Percentiles rank a stretch among this genome's conserved stretches.
phyloP scores from a whole-genome alignment of 1,139 yeast genomes.

The Hemisphaericaspora lyxosophila region DNA sequence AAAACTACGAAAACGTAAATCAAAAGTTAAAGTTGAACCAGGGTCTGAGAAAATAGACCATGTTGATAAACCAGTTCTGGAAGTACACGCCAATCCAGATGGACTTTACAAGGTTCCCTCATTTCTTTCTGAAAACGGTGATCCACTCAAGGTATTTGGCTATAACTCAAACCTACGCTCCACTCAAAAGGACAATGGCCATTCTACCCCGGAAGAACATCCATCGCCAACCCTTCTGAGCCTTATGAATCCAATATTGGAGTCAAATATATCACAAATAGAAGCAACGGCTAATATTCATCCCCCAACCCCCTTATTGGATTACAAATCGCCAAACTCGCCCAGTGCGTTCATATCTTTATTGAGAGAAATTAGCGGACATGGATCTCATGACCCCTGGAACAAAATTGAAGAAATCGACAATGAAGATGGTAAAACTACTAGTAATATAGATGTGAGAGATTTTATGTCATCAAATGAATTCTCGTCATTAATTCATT shows the following conservation, averaged over 20 bases:
- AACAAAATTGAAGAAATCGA: constrained; percentile 9
- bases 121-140: constrained; percentile 2
- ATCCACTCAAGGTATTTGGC: constrained; percentile 9
- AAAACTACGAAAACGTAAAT: constrained; percentile 36
- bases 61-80: background rate
- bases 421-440: background rate
- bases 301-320: constrained; percentile 7
- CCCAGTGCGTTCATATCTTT: constrained; percentile 22
- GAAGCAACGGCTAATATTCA: background rate
- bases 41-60: too few species aligned
- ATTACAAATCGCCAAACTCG: constrained; percentile 11
- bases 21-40: constrained; percentile 12
- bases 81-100: background rate
- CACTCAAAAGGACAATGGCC: constrained; percentile 1
- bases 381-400: constrained; percentile 1
- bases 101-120: background rate
- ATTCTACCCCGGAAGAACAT: constrained; percentile 1
- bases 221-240: constrained; percentile 15
- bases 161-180: constrained; percentile 11
- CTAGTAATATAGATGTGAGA: constrained; percentile 7
- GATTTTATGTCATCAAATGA: constrained; percentile 12
- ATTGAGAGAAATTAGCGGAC: constrained; percentile 19
- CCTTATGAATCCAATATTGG: constrained; percentile 13
- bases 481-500: constrained; percentile 11
- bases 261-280: background rate